These are phyloP conservation scores for Taiozyma sp. DNA, from an alignment of 1,139 yeast genomes.

Conservation along the genomic window DNA sequence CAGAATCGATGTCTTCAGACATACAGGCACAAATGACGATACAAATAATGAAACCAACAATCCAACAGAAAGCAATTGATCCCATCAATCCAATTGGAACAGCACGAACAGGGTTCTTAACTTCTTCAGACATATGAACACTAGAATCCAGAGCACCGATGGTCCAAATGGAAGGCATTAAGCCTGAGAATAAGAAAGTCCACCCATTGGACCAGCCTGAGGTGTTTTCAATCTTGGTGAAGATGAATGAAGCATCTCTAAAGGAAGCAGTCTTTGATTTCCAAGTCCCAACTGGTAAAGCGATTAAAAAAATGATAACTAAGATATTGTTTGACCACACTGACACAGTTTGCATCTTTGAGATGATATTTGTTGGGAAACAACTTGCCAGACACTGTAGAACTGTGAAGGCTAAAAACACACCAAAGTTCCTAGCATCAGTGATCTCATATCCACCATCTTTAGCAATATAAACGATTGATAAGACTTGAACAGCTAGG, in stretches of 20 bases:
- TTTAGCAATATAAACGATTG: slow-evolving; percentile 41
- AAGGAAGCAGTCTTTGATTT: slow-evolving; percentile 36
- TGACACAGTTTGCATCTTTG: slow-evolving; percentile 52
- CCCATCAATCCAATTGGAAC: slow-evolving; percentile 61
- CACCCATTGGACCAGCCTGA: slow-evolving; percentile 70
- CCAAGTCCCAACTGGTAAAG: slow-evolving; percentile 51
- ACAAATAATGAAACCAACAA: slow-evolving; percentile 52
- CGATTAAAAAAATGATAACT: slow-evolving; percentile 50
- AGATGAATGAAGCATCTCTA: slow-evolving; percentile 42
- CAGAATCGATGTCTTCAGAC: slow-evolving; percentile 40
- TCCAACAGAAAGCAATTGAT: slow-evolving; percentile 51
- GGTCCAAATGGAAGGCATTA: slow-evolving; percentile 66
- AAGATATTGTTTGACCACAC: slow-evolving; percentile 47
- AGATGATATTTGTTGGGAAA: slow-evolving; percentile 44
- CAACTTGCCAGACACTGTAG: slow-evolving; percentile 42
- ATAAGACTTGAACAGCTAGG: slow-evolving; percentile 43
- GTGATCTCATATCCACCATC: slow-evolving; percentile 42
- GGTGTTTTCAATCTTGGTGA: slow-evolving; percentile 47
- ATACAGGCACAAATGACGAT: slow-evolving; percentile 51
- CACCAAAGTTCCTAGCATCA: slow-evolving; percentile 41
- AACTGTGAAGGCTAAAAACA: slow-evolving; percentile 44
- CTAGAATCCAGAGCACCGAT: slow-evolving; percentile 68
- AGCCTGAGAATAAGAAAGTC: slow-evolving; percentile 40
- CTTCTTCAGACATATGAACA: slow-evolving; percentile 71
- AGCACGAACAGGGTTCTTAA: slow-evolving; percentile 54